phyloP scores from a whole-genome alignment of 306 rosid species.

The Mimosa bimucronata region DNA sequence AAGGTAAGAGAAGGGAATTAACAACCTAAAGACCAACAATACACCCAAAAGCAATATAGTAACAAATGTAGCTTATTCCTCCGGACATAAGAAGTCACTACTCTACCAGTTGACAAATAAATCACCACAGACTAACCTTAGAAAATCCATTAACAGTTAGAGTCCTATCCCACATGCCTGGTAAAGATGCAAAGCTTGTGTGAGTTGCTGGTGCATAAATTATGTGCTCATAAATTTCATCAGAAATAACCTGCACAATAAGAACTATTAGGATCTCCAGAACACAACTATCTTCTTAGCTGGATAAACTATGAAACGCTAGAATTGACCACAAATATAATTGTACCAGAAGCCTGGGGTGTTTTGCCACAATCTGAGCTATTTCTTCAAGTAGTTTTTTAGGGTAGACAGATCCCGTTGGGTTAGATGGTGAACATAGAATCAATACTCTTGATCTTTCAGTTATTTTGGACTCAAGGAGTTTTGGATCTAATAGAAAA shows the following conservation, averaged over 20 bases:
- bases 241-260: slow-evolving; percentile 75
- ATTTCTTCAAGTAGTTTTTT: slow-evolving; percentile 81
- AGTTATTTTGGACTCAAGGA: slow-evolving; percentile 73
- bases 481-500: slow-evolving; percentile 82
- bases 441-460: slow-evolving; percentile 80
- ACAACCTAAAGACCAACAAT: slow-evolving; percentile 19
- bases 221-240: slow-evolving; percentile 94
- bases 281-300: slow-evolving; percentile 17
- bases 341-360: slow-evolving; percentile 96
- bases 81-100: not conserved
- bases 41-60: not conserved
- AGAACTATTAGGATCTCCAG: slow-evolving; percentile 26
- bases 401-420: slow-evolving; percentile 97
- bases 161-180: slow-evolving; percentile 97
- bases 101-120: slow-evolving; percentile 13
- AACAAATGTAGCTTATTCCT: not conserved
- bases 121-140: slow-evolving; percentile 54
- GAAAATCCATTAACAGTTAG: slow-evolving; percentile 95
- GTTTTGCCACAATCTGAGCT: slow-evolving; percentile 82
- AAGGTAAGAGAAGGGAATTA: slow-evolving; percentile 17
- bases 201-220: slow-evolving; percentile 93
- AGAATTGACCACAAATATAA: slow-evolving; percentile 21
- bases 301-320: slow-evolving; percentile 21
- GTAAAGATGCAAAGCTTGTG: slow-evolving; percentile 94
- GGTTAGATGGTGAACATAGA: slow-evolving; percentile 95